Base-by-base conservation (phyloP, 192 early-diverging fungal species). In the Backusella tarrabulga region DNA sequence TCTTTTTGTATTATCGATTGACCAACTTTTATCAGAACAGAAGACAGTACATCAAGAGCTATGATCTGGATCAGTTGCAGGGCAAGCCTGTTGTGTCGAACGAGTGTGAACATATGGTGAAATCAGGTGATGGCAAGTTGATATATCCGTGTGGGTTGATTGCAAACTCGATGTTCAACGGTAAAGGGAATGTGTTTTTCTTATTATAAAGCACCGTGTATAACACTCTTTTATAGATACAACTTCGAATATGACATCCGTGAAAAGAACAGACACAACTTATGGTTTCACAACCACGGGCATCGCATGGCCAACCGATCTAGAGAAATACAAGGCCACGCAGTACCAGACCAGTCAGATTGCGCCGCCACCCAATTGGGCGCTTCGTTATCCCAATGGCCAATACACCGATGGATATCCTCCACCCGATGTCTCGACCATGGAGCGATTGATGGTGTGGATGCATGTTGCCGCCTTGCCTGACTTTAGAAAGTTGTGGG, bases 1-100 rank as follows among this genome's bases (percentile, higher is more conserved):
- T 99, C 46, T 97, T 92, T 77, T 78, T 99, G 77, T 98, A 98
- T 84, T 98, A 98, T 82, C 86, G 94, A 68, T 85, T 99, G 78
- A 97, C 97, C 12, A 94, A 95, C 84, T 99, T 99, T 81, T 97
- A 95, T 81, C 96, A 97, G 84, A 97, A 97, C 85, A 93, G 97
- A 74, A 85, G 95, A 19, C 90, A 91, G 67, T 97, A 97, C 75
- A 91, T 96, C 17, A 94, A 94, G 79, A 91, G 87, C 73, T 95
- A 89, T 79, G 91, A 95, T 76, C 78, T 87, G 17, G 83, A 90
- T 66, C 95, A 97, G 82, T 85, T 97, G 29, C 79, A 84, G 67
- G 94, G 94, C 29, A 83, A 87, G 40, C 46, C 71, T 36, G 72
- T 90, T 8, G 79, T 80, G 0, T 68, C 76, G 3, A 34, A 86